A percentile compares a stretch with the other conserved stretches of the same genome.
phyloP scores from a whole-genome alignment of 306 rosid genomes.

The Erythrophleum fordii region DNA sequence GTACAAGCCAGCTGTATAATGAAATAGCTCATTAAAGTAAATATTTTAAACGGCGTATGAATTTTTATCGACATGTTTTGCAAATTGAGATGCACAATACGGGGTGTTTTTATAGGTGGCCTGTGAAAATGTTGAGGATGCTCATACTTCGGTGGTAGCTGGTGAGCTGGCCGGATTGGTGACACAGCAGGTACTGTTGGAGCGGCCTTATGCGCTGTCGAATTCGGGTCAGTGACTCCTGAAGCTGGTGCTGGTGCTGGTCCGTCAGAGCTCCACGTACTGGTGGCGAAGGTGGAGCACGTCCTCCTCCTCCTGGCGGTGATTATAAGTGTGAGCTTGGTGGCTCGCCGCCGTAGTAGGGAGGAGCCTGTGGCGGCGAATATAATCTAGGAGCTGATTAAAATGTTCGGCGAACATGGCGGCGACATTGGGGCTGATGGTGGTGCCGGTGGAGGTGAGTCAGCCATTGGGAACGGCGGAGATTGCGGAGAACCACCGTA shows the following conservation, averaged over 20 bases:
- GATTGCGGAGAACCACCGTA: conserved; percentile 35
- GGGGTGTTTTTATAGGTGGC: conserved; percentile 14
- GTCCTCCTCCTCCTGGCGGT: neutral
- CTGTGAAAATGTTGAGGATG: conserved; percentile 38
- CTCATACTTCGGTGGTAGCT: conserved; percentile 35
- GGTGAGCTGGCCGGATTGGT: conserved; percentile 34
- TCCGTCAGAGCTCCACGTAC: conserved; percentile 29
- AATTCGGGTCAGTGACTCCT: conserved; percentile 25
- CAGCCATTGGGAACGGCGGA: conserved; percentile 38
- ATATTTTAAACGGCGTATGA: too few relatives aligned
- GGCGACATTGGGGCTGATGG: conserved; percentile 29
- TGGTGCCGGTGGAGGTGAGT: conserved; percentile 38
- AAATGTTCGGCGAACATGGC: conserved; percentile 27
- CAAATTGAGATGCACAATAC: too few relatives aligned
- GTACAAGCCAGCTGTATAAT: too few relatives aligned
- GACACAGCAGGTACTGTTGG: conserved; percentile 24
- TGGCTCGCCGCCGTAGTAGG: neutral
- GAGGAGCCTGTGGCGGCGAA: conserved; percentile 40
- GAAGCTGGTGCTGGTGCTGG: conserved; percentile 42
- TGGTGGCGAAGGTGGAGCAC: conserved; percentile 9
- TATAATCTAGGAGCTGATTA: conserved; percentile 34
- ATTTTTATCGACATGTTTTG: too few relatives aligned
- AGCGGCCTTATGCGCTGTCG: conserved; percentile 37
- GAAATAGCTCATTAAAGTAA: too few relatives aligned
- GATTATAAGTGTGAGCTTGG: neutral